phyloP scores from a whole-genome alignment of 805 yeast species.

The Metschnikowia shivogae region DNA sequence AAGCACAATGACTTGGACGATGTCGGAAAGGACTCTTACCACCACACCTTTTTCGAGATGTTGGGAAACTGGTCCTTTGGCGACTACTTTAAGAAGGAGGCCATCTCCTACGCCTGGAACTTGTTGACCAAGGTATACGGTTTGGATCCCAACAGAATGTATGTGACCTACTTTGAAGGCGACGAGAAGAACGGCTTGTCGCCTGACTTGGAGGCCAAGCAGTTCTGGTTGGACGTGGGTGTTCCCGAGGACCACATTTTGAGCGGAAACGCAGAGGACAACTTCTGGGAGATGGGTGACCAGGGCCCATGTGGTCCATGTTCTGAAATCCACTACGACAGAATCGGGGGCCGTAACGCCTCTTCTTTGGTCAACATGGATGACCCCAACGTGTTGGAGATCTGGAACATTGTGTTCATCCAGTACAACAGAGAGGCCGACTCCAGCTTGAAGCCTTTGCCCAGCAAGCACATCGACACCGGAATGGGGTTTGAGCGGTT shows the following conservation, averaged over 20 bases:
- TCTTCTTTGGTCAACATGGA: constrained; percentile 86
- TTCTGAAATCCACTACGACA: constrained; percentile 94
- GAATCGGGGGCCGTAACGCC: constrained; percentile 98
- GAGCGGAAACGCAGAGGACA: constrained; percentile 87
- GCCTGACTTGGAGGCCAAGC: constrained; percentile 91
- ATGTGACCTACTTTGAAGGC: constrained; percentile 96
- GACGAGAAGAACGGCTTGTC: constrained; percentile 76
- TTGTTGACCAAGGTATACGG: constrained; percentile 82
- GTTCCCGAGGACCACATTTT: constrained; percentile 88
- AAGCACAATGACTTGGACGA: constrained; percentile 97
- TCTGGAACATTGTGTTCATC: constrained; percentile 97
- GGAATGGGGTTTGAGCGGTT: constrained; percentile 99
- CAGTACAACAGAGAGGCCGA: constrained; percentile 95
- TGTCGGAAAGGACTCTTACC: constrained; percentile 96
- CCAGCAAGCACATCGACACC: constrained; percentile 94
- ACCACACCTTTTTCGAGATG: constrained; percentile 99
- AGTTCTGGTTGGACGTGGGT: constrained; percentile 82
- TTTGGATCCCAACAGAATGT: constrained; percentile 71
- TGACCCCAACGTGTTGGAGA: constrained; percentile 96
- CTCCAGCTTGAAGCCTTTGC: constrained; percentile 72
- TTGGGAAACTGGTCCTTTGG: constrained; percentile 99
- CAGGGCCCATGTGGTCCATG: constrained; percentile 99
- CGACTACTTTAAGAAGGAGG: constrained; percentile 95
- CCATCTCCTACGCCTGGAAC: constrained; percentile 87
- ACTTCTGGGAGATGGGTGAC: constrained; percentile 99